A percentile compares a stretch with the other conserved stretches of the same genome.
Evolutionary conservation across 2,329 filamentous ascomycete genomes (phyloP).

Genomic region (Tolypocladium album): DNA sequence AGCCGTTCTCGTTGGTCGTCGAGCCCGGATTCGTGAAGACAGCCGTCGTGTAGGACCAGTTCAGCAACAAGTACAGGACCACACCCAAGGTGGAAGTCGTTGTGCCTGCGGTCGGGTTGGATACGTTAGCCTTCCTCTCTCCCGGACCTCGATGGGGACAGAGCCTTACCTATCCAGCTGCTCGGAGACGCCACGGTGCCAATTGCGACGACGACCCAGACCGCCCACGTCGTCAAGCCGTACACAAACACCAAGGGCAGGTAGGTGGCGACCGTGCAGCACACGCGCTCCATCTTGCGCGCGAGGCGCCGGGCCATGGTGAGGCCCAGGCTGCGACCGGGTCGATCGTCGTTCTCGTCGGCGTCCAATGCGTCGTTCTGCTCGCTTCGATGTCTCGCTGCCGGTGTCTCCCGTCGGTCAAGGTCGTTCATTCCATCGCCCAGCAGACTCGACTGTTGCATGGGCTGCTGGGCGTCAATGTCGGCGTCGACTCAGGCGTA

Average conservation of each 20-base stretch:
- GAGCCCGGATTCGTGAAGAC: slow-evolving; percentile 86
- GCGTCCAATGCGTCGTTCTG: slow-evolving; percentile 6
- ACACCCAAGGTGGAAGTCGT: slow-evolving; percentile 53
- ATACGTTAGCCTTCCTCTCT: slow-evolving; percentile 4
- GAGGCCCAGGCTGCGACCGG: slow-evolving; percentile 4
- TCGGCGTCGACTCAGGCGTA: not conserved
- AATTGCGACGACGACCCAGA: slow-evolving; percentile 75
- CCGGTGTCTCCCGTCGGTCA: not conserved
- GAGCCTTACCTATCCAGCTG: slow-evolving; percentile 42
- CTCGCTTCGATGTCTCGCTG: not conserved
- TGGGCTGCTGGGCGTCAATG: not conserved
- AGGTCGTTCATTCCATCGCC: not conserved
- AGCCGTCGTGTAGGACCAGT: slow-evolving; percentile 82
- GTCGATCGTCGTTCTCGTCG: slow-evolving; percentile 5
- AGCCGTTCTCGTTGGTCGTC: slow-evolving; percentile 54
- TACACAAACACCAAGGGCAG: slow-evolving; percentile 89
- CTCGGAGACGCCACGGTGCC: slow-evolving; percentile 45
- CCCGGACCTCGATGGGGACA: not conserved
- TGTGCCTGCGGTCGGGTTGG: slow-evolving; percentile 28
- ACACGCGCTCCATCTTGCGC: slow-evolving; percentile 67
- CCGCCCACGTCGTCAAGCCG: slow-evolving; percentile 80
- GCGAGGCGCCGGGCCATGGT: slow-evolving; percentile 52
- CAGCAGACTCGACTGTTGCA: not conserved
- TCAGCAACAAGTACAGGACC: slow-evolving; percentile 65
- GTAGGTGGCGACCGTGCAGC: slow-evolving; percentile 68